A percentile compares a stretch with the other conserved stretches of the same genome.
Conservation (phyloP, 2,329 filamentous ascomycete species). For the Cadophora gregata region DNA sequence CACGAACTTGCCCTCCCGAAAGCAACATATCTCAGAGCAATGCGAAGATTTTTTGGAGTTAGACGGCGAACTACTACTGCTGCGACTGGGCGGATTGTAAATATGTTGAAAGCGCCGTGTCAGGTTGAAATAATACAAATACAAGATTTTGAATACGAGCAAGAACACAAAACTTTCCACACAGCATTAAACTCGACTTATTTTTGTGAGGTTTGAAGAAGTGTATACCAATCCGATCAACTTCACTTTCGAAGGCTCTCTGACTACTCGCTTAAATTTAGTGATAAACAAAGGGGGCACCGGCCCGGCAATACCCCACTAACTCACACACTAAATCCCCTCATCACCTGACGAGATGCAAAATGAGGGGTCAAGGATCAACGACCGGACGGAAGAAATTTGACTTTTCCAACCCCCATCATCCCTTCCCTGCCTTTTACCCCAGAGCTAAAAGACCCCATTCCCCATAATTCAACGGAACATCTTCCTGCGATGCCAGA, state of each 20-base stretch:
- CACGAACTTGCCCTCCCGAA: neutral
- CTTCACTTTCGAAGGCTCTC: neutral
- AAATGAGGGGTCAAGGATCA: neutral
- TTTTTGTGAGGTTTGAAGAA: too few relatives aligned
- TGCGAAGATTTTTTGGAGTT: neutral
- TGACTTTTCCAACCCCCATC: neutral
- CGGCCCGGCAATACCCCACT: neutral
- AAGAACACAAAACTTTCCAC: neutral
- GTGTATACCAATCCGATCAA: too few relatives aligned
- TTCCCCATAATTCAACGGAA: neutral
- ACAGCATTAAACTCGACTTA: neutral
- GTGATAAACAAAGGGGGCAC: neutral
- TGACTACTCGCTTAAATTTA: neutral
- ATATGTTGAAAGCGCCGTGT: neutral
- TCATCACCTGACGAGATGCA: neutral
- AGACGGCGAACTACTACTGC: neutral
- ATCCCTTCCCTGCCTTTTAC: slow-evolving; percentile 6
- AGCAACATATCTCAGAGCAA: neutral
- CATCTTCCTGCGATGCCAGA: neutral
- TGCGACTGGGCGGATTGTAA: neutral
- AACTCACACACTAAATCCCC: neutral
- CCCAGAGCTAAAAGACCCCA: slow-evolving; percentile 1
- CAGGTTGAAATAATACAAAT: neutral
- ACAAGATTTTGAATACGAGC: neutral
- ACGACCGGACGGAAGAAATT: slow-evolving; percentile 11